A percentile compares a stretch with the other conserved stretches of the same genome.
phyloP scores from a whole-genome alignment of 257 asterid genomes.

The Solanum ossicruentum region DNA sequence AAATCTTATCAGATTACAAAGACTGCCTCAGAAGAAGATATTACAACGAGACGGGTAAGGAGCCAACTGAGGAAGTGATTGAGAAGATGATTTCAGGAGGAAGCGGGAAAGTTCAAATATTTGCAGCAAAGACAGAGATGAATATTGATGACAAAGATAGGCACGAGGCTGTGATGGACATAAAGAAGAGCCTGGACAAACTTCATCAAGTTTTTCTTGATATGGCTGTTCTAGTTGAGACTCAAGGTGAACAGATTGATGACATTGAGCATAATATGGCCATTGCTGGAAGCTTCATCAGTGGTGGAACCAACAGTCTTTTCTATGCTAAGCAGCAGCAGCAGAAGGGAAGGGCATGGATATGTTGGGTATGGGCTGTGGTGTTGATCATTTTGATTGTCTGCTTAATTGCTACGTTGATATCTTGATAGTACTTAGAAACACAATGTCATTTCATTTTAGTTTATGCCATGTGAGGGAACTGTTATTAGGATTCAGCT shows the following conservation, averaged over 20 bases:
- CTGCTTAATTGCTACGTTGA: conserved; percentile 44
- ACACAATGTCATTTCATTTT: background rate
- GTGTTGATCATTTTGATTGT: conserved; percentile 42
- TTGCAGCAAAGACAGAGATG: conserved; percentile 20
- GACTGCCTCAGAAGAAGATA: conserved; percentile 59
- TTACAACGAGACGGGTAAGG: conserved; percentile 49
- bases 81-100: conserved; percentile 45
- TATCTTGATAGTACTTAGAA: conserved; percentile 4
- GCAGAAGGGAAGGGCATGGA: conserved; percentile 31
- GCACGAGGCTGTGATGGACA: conserved; percentile 76
- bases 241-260: conserved; percentile 57
- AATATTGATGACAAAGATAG: conserved; percentile 50
- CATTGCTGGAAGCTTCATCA: conserved; percentile 50
- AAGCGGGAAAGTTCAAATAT: conserved; percentile 24
- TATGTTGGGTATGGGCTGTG: conserved; percentile 50
- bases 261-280: conserved; percentile 60
- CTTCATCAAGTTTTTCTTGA: conserved; percentile 90
- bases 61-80: conserved; percentile 46
- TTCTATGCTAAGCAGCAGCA: conserved; percentile 67
- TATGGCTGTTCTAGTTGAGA: conserved; percentile 74
- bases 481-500: background rate
- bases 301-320: conserved; percentile 68
- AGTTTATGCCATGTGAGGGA: background rate
- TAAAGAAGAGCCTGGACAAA: conserved; percentile 70
- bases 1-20: conserved; percentile 46